These are phyloP conservation scores for Bruguiera gymnorhiza DNA, from an alignment of 345 rosid species.

Conservation along the genomic window DNA sequence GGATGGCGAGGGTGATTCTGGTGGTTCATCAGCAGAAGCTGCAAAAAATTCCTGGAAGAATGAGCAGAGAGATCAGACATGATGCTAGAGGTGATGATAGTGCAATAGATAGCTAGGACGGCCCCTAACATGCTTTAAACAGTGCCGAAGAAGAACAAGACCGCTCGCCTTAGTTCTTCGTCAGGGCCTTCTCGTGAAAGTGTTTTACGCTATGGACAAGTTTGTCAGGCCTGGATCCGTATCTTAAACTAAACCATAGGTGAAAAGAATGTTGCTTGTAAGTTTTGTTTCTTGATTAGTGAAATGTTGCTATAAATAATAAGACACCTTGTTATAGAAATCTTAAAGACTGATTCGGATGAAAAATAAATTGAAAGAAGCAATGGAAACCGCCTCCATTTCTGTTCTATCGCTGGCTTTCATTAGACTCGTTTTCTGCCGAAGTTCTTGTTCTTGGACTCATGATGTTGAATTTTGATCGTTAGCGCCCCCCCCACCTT, in stretches of 20 bases:
- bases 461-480: too few relatives aligned
- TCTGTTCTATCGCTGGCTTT: too few relatives aligned
- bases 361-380: too few relatives aligned
- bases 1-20: constrained; percentile 40
- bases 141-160: constrained; percentile 5
- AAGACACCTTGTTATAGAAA: not conserved
- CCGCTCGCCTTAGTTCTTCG: constrained; percentile 3
- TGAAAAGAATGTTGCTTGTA: too few relatives aligned
- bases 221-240: constrained; percentile 9
- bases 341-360: not conserved
- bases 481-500: too few relatives aligned
- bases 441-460: too few relatives aligned
- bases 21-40: constrained; percentile 59
- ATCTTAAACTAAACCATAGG: constrained; percentile 15
- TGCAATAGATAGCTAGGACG: constrained; percentile 5
- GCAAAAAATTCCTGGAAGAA: constrained; percentile 87
- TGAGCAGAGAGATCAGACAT: constrained; percentile 61
- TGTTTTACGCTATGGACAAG: constrained; percentile 17
- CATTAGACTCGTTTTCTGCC: too few relatives aligned
- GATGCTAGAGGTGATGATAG: constrained; percentile 11
- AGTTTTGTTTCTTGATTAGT: too few relatives aligned
- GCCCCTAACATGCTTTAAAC: not conserved
- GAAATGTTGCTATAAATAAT: too few relatives aligned
- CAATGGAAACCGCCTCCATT: too few relatives aligned
- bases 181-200: constrained; percentile 9